Evolutionary conservation across 1,139 yeast genomes (phyloP), one percentile per base, ranked within the genome.

Genomic region (Zygosaccharomyces pseudobailii): DNA sequence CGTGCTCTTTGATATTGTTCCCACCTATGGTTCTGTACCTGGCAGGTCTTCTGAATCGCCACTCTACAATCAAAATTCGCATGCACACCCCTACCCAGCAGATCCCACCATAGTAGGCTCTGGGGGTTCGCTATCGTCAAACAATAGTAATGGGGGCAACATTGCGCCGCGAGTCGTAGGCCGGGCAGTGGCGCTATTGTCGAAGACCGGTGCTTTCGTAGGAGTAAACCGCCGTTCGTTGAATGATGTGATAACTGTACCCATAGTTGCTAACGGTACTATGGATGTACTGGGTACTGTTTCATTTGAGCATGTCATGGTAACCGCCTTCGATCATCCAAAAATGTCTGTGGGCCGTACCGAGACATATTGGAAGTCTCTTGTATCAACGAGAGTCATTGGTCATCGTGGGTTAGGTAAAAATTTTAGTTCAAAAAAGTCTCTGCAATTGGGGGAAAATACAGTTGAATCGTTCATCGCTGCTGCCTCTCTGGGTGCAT

Each of bases 361-460:
- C 2, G 87, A 87, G 47, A 85, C 95, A 1, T 90, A 89, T 67
- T 92, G 97, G 97, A 87, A 87, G 63, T 88, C 92, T 32, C 72
- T 88, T 51, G 90, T 85, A 4, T 80, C 94, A 0, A 87, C 97
- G 2, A 75, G 96, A 53, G 96, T 92, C 32, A 92, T 92, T 69
- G 98, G 98, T 1, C 98, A 92, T 64, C 80, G 98, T 61, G 98
- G 98, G 6, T 73, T 89, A 55, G 98, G 98, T 55, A 90, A 89
- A 70, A 92, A 92, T 68, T 72, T 73, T 36, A 77, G 80, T 53
- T 76, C 78, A 42, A 77, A 84, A 45, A 82, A 80, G 54, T 86
- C 96, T 5, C 74, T 92, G 61, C 98, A 92, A 68, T 73, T 92
- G 52, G 98, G 98, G 36, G 98, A 92, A 63, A 92, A 92, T 63